Evolutionary conservation across 75 land plant genomes (phyloP).

Genomic region (Chamaecyparis obtusa): DNA sequence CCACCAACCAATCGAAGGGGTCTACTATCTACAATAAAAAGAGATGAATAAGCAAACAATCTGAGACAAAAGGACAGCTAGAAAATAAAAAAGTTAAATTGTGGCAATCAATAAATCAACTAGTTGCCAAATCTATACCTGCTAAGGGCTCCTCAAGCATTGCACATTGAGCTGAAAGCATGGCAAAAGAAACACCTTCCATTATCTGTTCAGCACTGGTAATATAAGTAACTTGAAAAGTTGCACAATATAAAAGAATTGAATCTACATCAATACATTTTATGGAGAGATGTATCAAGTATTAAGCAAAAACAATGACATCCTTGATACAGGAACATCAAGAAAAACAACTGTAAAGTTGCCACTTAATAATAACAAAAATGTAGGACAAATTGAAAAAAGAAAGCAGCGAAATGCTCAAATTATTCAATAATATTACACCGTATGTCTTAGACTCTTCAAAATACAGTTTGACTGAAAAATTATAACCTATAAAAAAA

Average conservation of each 20-base stretch:
- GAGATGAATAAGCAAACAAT: background rate
- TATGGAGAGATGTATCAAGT: background rate
- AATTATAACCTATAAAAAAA: too few relatives aligned
- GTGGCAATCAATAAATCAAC: background rate
- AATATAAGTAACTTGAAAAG: background rate
- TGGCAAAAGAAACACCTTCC: conserved; percentile 51
- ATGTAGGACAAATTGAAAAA: background rate
- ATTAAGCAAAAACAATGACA: background rate
- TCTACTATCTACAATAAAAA: conserved; percentile 11
- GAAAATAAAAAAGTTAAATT: background rate
- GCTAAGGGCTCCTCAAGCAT: conserved; percentile 13
- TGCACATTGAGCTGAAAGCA: conserved; percentile 43
- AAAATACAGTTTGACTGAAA: background rate
- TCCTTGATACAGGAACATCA: background rate
- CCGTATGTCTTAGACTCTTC: background rate
- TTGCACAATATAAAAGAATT: background rate
- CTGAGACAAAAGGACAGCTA: background rate
- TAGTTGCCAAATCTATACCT: conserved; percentile 1
- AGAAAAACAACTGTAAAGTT: background rate
- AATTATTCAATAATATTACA: background rate
- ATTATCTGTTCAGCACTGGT: conserved; percentile 23
- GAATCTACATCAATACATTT: background rate
- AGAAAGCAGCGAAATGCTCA: background rate
- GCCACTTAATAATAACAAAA: background rate
- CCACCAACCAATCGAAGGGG: conserved; percentile 49